Evolutionary conservation across 2,329 filamentous ascomycete species (phyloP), one percentile per base, ranked within the genome.

Genomic region (Fusarium cicatricum): DNA sequence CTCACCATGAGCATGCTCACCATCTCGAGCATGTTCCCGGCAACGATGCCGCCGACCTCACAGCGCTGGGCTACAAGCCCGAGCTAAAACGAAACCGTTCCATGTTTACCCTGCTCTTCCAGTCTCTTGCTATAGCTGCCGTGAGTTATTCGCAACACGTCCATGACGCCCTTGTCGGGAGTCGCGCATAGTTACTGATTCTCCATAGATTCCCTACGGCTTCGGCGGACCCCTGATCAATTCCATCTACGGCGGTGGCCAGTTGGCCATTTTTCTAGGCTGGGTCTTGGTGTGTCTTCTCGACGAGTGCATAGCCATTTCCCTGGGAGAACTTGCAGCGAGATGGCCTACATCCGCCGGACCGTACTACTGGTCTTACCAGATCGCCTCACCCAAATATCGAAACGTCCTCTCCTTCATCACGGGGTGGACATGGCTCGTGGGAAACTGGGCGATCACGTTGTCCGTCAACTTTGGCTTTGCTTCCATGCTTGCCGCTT

Each of bases 301-400:
- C 74, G 91, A 90, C 62, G 71, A 91, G 43, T 90, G 86, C 67
- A 81, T 91, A 52, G 87, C 89, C 15, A 82, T 87, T 5, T 90
- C 86, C 4, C 79, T 92, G 11, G 88, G 88, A 49, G 89, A 92
- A 71, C 91, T 90, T 65, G 79, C 89, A 43, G 88, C 86, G 1
- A 84, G 86, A 12, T 90, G 84, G 67, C 80, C 80, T 0, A 82
- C 80, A 3, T 83, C 83, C 4, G 84, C 83, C 60, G 87, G 84
- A 11, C 82, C 88, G 68, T 91, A 91, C 65, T 88, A 91, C 72
- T 91, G 89, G 89, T 88, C 88, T 3, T 87, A 89, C 56, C 78
- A 85, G 64, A 80, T 91, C 62, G 81, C 83, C 38, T 85, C 85
- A 71, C 81, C 81, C 55, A 55, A 40, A 14, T 90, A 82, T 78